phyloP scores from a whole-genome alignment of 2,329 filamentous ascomycete species.

The Paecilomyces dactylethromorphus region DNA sequence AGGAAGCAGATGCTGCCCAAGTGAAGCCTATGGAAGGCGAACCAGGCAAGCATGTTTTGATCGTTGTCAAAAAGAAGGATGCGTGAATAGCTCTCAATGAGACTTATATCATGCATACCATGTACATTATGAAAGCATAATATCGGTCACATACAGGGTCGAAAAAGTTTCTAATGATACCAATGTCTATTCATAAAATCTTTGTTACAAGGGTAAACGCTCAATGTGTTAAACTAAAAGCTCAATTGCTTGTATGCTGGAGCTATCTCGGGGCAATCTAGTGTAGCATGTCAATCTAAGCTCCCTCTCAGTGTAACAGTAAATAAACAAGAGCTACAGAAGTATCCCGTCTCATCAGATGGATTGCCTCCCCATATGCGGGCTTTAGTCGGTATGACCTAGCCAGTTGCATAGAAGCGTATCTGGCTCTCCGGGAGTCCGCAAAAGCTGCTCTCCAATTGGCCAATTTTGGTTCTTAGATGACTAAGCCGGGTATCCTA shows the following conservation, averaged over 20 bases:
- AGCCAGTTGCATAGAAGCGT: neutral
- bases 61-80: constrained; percentile 29
- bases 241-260: neutral
- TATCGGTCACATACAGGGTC: neutral
- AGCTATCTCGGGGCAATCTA: neutral
- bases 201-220: neutral
- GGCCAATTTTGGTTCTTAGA: constrained; percentile 10
- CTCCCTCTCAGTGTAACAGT: neutral
- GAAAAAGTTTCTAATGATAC: neutral
- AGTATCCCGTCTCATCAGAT: neutral
- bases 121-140: neutral
- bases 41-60: constrained; percentile 28
- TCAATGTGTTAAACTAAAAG: neutral
- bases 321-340: neutral
- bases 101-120: neutral
- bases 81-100: neutral
- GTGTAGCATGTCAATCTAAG: neutral
- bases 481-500: constrained; percentile 31
- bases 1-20: constrained; percentile 36
- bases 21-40: constrained; percentile 36
- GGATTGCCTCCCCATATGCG: neutral
- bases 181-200: neutral
- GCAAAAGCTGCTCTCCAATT: constrained; percentile 25
- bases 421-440: constrained; percentile 10
- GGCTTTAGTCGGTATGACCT: neutral